A percentile compares a stretch with the other conserved stretches of the same genome.
Conservation (phyloP, 2,329 filamentous ascomycete species). For the Nothophaeocryptopus gaeumannii region DNA sequence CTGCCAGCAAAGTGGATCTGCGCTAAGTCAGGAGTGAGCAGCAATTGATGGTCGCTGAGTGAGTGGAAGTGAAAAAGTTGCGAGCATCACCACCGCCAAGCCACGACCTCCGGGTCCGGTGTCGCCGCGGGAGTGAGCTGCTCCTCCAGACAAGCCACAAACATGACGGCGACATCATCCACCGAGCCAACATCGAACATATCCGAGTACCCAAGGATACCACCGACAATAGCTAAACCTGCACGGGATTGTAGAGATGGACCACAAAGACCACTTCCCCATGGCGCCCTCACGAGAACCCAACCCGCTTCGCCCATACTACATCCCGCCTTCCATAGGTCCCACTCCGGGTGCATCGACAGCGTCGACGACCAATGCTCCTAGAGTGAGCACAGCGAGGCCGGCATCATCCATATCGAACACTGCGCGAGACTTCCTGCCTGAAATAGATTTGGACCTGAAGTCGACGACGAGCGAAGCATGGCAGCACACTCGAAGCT, state of each 20-base stretch:
- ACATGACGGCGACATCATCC: constrained; percentile 5
- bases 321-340: constrained; percentile 64
- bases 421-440: constrained; percentile 78
- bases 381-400: constrained; percentile 3
- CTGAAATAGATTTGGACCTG: constrained; percentile 79
- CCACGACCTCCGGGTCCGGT: no score
- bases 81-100: constrained; percentile 2
- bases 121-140: not conserved
- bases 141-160: not conserved
- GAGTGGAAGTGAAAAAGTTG: not conserved
- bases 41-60: not conserved
- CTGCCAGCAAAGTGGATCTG: not conserved
- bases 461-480: constrained; percentile 33
- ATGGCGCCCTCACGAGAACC: constrained; percentile 49
- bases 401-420: constrained; percentile 47
- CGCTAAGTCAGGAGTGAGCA: not conserved
- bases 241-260: constrained; percentile 1
- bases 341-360: constrained; percentile 42
- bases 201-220: not conserved
- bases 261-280: constrained; percentile 27
- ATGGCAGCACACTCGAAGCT: constrained; percentile 56
- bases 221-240: no score
- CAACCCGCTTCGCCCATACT: constrained; percentile 69
- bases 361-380: constrained; percentile 9
- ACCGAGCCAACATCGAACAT: not conserved